Base-by-base conservation (phyloP, 1,284 basidiomycete genomes). In the Neonothopanus nambi region DNA sequence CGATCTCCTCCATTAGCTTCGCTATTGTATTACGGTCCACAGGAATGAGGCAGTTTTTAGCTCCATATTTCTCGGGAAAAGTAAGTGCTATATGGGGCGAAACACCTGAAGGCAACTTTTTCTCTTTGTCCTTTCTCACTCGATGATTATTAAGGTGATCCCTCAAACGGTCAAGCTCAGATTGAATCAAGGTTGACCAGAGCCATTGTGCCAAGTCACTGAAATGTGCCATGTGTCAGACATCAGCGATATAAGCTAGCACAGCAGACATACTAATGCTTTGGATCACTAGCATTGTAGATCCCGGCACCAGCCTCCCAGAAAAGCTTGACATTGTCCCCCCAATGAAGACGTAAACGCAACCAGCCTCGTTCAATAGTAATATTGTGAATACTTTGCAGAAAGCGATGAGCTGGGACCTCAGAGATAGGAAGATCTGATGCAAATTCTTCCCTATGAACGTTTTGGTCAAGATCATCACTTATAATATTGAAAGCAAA, bases 291-390 rank as follows among this genome's bases (percentile, higher is more conserved):
- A 5, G 58, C 21, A 52, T 67, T 59, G 41, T 69, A 70, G 3
- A 64, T 54, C 7, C 55, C 62, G 3, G 13, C 15, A 0, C 67
- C 68, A 17, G 54, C 56, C 21, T 63, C 55, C 52, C 60, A 71
- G 43, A 62, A 62, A 0, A 65, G 46, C 26, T 62, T 57, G 2
- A 67, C 62, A 57, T 70, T 71, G 13, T 70, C 66, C 18, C 65
- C 68, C 57, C 61, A 67, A 3, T 69, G 48, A 3, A 69, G 33
- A 4, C 61, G 41, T 12, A 73, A 53, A 6, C 50, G 54, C 11
- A 66, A 57, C 72, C 72, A 74, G 2, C 62, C 63, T 33, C 63
- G 55, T 37, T 73, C 68, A 43, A 71, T 67, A 0, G 65, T 63
- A 9, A 69, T 73, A 43, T 74, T 73, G 40, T 69, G 56, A 1